phyloP scores from a whole-genome alignment of 805 yeast genomes.

The Kuraishia hungarica region DNA sequence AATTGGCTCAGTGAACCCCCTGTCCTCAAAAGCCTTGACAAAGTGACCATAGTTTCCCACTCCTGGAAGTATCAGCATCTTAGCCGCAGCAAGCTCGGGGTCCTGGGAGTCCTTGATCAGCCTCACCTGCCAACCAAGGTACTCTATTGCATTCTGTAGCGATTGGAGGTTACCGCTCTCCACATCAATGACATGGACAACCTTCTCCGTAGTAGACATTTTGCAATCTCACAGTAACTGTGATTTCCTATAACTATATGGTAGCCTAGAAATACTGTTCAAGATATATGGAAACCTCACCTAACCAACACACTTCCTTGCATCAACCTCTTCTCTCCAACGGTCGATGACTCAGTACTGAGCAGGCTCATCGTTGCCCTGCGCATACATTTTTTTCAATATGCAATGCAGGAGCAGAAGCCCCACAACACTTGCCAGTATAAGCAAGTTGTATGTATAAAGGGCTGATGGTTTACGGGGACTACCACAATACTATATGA shows the following conservation, averaged over 20 bases:
- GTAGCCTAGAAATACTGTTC: too few relatives aligned
- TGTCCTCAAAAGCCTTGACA: conserved; percentile 54
- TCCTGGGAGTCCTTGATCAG: conserved; percentile 54
- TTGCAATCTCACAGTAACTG: too few relatives aligned
- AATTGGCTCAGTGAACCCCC: conserved; percentile 61
- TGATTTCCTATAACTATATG: too few relatives aligned
- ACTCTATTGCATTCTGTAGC: conserved; percentile 74
- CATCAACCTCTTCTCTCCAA: neutral
- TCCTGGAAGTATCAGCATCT: conserved; percentile 77
- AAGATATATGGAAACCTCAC: too few relatives aligned
- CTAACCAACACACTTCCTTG: neutral
- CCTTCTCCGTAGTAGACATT: too few relatives aligned
- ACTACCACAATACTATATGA: too few relatives aligned
- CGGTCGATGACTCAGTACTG: neutral
- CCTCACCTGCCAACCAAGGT: conserved; percentile 61
- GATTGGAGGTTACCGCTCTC: conserved; percentile 93
- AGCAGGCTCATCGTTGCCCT: neutral
- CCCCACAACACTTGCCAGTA: neutral
- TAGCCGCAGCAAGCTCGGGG: conserved; percentile 38
- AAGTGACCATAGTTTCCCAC: conserved; percentile 97
- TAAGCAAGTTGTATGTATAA: too few relatives aligned
- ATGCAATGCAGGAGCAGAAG: neutral
- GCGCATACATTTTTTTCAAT: neutral
- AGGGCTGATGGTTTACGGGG: too few relatives aligned
- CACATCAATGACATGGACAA: conserved; percentile 78